Evolutionary conservation across 352 stramenopile species (phyloP), one percentile per base, ranked within the genome.

Genomic region (Halophytophthora polymorphica): DNA sequence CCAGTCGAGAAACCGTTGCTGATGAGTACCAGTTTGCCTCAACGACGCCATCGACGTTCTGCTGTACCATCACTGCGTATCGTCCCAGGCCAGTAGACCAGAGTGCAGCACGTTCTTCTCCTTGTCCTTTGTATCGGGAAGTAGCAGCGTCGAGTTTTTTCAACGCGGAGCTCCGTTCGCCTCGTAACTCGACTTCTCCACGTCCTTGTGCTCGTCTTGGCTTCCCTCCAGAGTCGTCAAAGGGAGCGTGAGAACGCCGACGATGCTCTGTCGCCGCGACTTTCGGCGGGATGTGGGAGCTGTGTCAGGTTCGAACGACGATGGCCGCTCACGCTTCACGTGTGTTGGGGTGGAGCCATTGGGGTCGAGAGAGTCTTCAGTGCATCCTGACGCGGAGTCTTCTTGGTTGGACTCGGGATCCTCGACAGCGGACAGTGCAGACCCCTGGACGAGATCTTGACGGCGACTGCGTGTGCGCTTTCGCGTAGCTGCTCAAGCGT

Each of bases 211-310:
- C 13, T n/a, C 25, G 28, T 51, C 38, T 29, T 41, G 50, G 35
- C 18, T 40, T 22, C 19, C 14, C 1, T 28, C 38, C 44, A 50
- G 28, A 34, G 43, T 11, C 0, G 14, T 25, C 8, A 51, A 46
- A 14, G 52, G 38, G 34, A 76, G 43, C 14, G 60, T 31, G 12
- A 80, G 51, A 0, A 46, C 36, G 3, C 48, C 55, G 1, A 71
- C 47, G 28, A 77, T 76, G 36, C 69, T 80, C 50, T 80, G 69
- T n/a, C 69, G 66, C 0, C 64, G 66, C 54, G 37, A 25, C 49
- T 73, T 73, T 10, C 56, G 61, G 17, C 42, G 36, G 28, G 47
- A 47, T 38, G 56, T 66, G 11, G 43, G 43, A 5, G 21, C 31
- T 36, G 45, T 39, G n/a, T 60, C 49, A 25, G 19, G 23, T 29